Evolutionary conservation across 2,329 filamentous ascomycete genomes (phyloP).

Genomic region (Colletotrichum lupini): DNA sequence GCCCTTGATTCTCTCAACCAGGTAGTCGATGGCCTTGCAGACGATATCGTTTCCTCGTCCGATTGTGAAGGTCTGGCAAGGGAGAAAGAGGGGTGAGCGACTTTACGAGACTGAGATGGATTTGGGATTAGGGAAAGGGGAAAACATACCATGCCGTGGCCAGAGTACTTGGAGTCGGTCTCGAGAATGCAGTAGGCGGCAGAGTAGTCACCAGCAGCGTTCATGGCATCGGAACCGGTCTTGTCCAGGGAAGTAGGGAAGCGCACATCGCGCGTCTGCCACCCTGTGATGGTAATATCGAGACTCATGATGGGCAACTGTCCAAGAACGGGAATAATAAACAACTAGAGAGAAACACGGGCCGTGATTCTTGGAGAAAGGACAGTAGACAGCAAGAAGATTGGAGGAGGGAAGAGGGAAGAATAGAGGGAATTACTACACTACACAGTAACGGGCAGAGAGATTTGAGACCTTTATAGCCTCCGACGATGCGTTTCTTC

Average conservation of each 20-base stretch:
- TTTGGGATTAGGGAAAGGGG: background rate
- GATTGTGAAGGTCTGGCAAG: conserved; percentile 77
- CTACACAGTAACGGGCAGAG: background rate
- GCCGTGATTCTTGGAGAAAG: background rate
- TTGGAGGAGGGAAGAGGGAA: conserved; percentile 2
- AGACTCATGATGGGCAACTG: conserved; percentile 48
- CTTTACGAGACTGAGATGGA: background rate
- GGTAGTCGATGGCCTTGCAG: conserved; percentile 82
- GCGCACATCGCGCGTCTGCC: conserved; percentile 78
- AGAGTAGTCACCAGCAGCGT: conserved; percentile 91
- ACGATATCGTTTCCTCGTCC: conserved; percentile 94
- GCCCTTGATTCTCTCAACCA: conserved; percentile 80
- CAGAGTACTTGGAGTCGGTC: conserved; percentile 77
- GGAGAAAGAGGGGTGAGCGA: background rate
- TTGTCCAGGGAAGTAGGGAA: conserved; percentile 95
- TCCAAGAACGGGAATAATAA: background rate
- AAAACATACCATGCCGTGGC: conserved; percentile 78
- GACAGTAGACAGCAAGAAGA: background rate
- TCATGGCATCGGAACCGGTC: conserved; percentile 98
- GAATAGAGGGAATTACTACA: background rate
- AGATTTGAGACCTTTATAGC: conserved; percentile 23
- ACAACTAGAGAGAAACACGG: background rate
- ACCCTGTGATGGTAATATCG: conserved; percentile 78
- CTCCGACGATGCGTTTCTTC: conserved; percentile 5
- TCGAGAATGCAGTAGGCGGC: conserved; percentile 93